Evolutionary conservation across 2,329 filamentous ascomycete species (phyloP).

Genomic region (Epichloe amarillans): DNA sequence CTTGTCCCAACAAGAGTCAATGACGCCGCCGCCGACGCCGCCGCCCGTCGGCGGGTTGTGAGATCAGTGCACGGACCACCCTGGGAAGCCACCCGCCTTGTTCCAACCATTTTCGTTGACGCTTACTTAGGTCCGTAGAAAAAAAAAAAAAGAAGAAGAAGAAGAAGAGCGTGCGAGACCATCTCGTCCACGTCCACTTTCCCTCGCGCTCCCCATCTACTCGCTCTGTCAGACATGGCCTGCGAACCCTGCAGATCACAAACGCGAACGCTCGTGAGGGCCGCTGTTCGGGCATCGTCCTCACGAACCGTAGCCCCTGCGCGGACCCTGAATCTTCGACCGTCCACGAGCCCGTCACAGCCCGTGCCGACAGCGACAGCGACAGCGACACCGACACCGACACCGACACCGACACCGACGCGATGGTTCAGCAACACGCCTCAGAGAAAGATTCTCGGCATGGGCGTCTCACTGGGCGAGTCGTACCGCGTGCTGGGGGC

Average conservation of each 20-base stretch:
- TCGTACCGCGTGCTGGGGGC: constrained; percentile 66
- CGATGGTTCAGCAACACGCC: constrained; percentile 26
- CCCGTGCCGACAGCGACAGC: constrained; percentile 6
- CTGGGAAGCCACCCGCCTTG: not conserved
- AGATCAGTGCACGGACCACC: constrained; percentile 1
- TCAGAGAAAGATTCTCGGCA: constrained; percentile 18
- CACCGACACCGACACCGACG: constrained; percentile 8
- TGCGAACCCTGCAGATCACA: constrained; percentile 35
- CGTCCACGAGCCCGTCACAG: not conserved
- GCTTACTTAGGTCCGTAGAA: not conserved
- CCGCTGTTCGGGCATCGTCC: constrained; percentile 17
- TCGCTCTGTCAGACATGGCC: constrained; percentile 22
- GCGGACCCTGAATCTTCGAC: constrained; percentile 6
- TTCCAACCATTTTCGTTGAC: not conserved
- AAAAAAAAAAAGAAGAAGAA: not conserved
- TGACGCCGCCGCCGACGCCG: not conserved
- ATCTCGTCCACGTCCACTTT: too few species aligned
- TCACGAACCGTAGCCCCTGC: constrained; percentile 13
- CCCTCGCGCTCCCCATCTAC: too few species aligned
- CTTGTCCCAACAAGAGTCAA: not conserved
- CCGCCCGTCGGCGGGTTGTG: not conserved
- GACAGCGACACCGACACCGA: constrained; percentile 2
- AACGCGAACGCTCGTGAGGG: constrained; percentile 26
- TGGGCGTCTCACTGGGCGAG: constrained; percentile 22
- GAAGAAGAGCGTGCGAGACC: too few species aligned